Evolutionary conservation across 495 filamentous ascomycete genomes (phyloP).

Genomic region (Neurospora intermedia): DNA sequence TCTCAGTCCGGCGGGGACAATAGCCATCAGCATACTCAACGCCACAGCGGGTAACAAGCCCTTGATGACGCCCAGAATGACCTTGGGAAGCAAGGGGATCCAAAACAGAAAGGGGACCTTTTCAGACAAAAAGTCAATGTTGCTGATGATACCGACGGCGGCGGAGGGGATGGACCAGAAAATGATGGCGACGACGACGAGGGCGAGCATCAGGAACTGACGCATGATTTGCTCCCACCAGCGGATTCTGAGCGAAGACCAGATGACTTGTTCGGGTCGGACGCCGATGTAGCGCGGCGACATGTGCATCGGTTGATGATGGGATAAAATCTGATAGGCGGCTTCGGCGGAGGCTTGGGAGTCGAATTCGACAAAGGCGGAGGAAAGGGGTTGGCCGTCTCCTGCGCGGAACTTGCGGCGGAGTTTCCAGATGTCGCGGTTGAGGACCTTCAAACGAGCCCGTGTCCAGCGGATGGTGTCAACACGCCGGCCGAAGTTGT

Average conservation of each 20-base stretch:
- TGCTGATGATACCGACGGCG: slow-evolving; percentile 66
- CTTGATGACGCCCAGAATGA: slow-evolving; percentile 62
- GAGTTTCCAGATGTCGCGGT: slow-evolving; percentile 56
- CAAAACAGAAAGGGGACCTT: slow-evolving; percentile 54
- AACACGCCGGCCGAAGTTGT: slow-evolving; percentile 48
- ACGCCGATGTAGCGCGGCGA: slow-evolving; percentile 73
- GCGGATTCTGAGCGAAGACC: slow-evolving; percentile 67
- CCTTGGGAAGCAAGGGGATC: slow-evolving; percentile 52
- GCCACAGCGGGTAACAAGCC: slow-evolving; percentile 68
- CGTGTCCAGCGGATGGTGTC: slow-evolving; percentile 83
- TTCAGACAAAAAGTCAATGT: slow-evolving; percentile 56
- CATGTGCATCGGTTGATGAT: slow-evolving; percentile 75
- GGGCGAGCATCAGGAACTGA: slow-evolving; percentile 49
- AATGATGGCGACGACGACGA: slow-evolving; percentile 60
- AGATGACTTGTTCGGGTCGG: slow-evolving; percentile 70
- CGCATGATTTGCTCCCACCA: slow-evolving; percentile 73
- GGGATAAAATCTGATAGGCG: slow-evolving; percentile 70
- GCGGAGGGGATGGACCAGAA: slow-evolving; percentile 89
- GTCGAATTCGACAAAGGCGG: slow-evolving; percentile 77
- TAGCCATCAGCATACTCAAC: slow-evolving; percentile 67
- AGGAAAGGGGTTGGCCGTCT: slow-evolving; percentile 40
- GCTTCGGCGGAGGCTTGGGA: slow-evolving; percentile 65
- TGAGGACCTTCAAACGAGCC: slow-evolving; percentile 61
- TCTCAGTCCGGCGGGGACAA: slow-evolving; percentile 61
- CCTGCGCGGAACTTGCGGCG: slow-evolving; percentile 35